Evolutionary conservation across 805 yeast genomes (phyloP), one percentile per base, ranked within the genome.

Genomic region (Priceomyces fermenticarens): DNA sequence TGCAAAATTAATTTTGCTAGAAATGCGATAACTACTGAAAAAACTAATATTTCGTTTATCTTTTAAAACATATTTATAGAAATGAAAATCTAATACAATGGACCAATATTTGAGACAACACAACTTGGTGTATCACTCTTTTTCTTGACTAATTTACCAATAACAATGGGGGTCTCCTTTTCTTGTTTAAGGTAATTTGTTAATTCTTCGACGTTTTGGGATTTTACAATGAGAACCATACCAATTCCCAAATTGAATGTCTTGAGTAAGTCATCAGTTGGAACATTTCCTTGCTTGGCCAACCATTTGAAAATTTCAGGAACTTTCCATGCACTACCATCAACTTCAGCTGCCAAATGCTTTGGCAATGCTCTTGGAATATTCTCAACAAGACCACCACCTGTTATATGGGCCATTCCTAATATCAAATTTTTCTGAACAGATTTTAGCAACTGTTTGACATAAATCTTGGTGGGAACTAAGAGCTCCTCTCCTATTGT

Each of bases 221-320:
- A 63, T 61, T 79, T 82, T 23, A 88, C 97, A 53, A 91, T 85
- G 30, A 85, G 78, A 31, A 88, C 89, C 98, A 91, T 91, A 55
- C 99, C 99, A 54, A 93, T 77, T 70, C 99, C 99, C 75, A 91
- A 75, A 66, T 93, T 93, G 62, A 93, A 79, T 9, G 99, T 95
- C 73, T 88, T 91, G 54, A 88, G 70, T 46, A 88, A 80, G 64
- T 95, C 99, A 15, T 70, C 69, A 38, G 76, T 68, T 37, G 99
- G 98, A 30, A 95, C 95, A 57, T 83, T 83, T 47, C 99, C 99
- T 37, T 88, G 81, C 55, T 75, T 76, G 35, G 95, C 97, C 41
- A 93, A 81, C 97, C 97, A 93, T 65, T 82, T 83, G 80, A 93
- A 93, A 30, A 93, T 88, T 28, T 75, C 83, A 30, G 96, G 95